phyloP scores from a whole-genome alignment of 1,139 yeast genomes.

The Kodamaea arcana region DNA sequence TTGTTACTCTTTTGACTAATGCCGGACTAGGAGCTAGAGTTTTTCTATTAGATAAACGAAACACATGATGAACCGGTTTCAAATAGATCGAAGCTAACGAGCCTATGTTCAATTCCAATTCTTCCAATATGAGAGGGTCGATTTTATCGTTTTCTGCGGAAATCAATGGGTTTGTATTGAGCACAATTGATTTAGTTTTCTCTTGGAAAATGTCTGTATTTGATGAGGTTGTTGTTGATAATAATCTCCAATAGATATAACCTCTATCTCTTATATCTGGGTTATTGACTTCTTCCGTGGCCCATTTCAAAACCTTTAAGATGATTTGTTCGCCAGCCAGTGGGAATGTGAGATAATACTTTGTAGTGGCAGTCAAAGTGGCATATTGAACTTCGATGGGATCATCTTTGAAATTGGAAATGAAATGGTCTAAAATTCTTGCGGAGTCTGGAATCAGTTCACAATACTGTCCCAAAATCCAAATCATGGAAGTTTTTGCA shows the following conservation, averaged over 20 bases:
- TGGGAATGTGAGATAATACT: constrained; percentile 59
- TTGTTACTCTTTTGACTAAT: constrained; percentile 25
- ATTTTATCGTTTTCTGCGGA: constrained; percentile 66
- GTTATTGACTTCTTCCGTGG: constrained; percentile 68
- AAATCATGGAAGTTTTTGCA: constrained; percentile 71
- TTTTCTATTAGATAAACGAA: constrained; percentile 60
- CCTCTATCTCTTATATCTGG: constrained; percentile 90
- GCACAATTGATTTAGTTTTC: constrained; percentile 52
- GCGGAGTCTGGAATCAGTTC: constrained; percentile 46
- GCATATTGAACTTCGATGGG: constrained; percentile 71
- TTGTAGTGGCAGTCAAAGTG: constrained; percentile 69
- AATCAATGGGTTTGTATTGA: constrained; percentile 60
- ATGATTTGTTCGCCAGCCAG: constrained; percentile 54
- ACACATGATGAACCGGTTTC: constrained; percentile 77
- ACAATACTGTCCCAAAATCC: constrained; percentile 81
- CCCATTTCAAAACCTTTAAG: constrained; percentile 57
- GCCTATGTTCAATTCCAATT: constrained; percentile 78
- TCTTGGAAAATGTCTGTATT: constrained; percentile 30
- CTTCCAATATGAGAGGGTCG: constrained; percentile 70
- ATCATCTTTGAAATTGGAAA: constrained; percentile 53
- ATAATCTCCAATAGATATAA: constrained; percentile 77
- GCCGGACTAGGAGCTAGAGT: constrained; percentile 62
- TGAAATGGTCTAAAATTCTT: constrained; percentile 42
- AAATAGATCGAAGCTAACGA: constrained; percentile 78
- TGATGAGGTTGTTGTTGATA: constrained; percentile 45